A percentile compares a stretch with the other conserved stretches of the same genome.
phyloP scores from a whole-genome alignment of 148 eudicot species.

The Dianthus caryophyllus region DNA sequence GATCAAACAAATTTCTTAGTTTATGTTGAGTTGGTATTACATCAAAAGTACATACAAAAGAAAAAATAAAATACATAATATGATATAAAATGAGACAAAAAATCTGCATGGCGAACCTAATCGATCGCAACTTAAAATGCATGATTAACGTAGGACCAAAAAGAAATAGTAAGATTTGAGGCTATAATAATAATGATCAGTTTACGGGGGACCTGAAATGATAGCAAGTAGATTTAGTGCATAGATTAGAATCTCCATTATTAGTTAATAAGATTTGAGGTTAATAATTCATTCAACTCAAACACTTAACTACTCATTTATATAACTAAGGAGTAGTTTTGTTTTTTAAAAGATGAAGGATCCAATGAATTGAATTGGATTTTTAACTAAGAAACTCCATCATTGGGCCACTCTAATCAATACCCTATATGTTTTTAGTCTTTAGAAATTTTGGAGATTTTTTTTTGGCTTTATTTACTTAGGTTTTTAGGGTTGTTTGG shows the following conservation, averaged over 20 bases:
- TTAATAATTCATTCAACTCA: too few species aligned
- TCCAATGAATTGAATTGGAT: slow-evolving; percentile 41
- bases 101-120: neutral
- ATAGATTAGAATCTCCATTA: slow-evolving; percentile 38
- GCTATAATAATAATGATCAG: slow-evolving; percentile 25
- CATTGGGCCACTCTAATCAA: slow-evolving; percentile 42
- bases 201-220: slow-evolving; percentile 48
- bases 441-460: slow-evolving; percentile 2
- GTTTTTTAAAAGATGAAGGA: slow-evolving; percentile 18
- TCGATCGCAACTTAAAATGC: slow-evolving; percentile 27
- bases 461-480: slow-evolving; percentile 9
- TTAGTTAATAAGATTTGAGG: slow-evolving; percentile 25
- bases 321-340: too few species aligned
- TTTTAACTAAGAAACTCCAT: neutral
- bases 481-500: slow-evolving; percentile 30
- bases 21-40: too few species aligned
- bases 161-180: slow-evolving; percentile 21
- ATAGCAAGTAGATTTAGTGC: slow-evolving; percentile 41
- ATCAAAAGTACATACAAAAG: too few species aligned
- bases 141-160: slow-evolving; percentile 41
- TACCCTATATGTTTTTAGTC: slow-evolving; percentile 17
- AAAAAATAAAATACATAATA: too few species aligned
- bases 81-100: too few species aligned
- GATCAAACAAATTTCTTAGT: too few species aligned
- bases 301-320: slow-evolving; percentile 32